Conservation (phyloP, 2,329 filamentous ascomycete species). For the Botryotinia calthae region DNA sequence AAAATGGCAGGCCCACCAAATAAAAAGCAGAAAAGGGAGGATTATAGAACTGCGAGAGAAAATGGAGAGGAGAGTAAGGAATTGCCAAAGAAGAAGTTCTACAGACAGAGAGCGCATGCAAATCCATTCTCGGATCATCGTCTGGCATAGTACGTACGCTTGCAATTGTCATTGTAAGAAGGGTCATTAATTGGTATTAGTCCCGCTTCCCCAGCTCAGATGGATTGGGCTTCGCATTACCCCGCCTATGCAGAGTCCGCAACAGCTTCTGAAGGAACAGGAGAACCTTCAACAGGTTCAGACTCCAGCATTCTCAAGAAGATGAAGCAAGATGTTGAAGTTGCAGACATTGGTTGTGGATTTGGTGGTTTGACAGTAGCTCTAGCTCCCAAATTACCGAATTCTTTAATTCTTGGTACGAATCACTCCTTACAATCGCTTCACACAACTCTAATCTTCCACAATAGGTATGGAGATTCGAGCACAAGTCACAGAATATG, state of each 20-base stretch:
- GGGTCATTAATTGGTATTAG: slow-evolving; percentile 46
- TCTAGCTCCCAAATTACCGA: slow-evolving; percentile 75
- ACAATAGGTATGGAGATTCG: slow-evolving; percentile 83
- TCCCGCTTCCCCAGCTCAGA: slow-evolving; percentile 72
- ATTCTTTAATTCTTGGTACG: slow-evolving; percentile 78
- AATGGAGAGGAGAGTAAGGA: slow-evolving; percentile 44
- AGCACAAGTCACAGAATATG: slow-evolving; percentile 83
- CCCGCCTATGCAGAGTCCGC: slow-evolving; percentile 62
- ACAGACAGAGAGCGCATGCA: slow-evolving; percentile 91
- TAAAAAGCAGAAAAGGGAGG: slow-evolving; percentile 64
- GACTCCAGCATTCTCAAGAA: slow-evolving; percentile 22
- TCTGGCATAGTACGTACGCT: slow-evolving; percentile 71
- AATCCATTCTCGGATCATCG: slow-evolving; percentile 97
- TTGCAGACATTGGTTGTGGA: slow-evolving; percentile 95
- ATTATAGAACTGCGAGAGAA: slow-evolving; percentile 57
- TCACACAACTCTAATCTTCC: slow-evolving; percentile 20
- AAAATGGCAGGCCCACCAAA: slow-evolving; percentile 47
- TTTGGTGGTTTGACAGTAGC: slow-evolving; percentile 90
- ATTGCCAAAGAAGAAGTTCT: slow-evolving; percentile 92
- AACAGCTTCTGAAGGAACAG: slow-evolving; percentile 34
- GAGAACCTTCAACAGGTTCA: slow-evolving; percentile 20
- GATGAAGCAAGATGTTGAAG: slow-evolving; percentile 71
- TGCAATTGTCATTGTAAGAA: slow-evolving; percentile 15
- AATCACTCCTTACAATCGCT: slow-evolving; percentile 22
- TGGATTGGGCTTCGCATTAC: slow-evolving; percentile 89